Evolutionary conservation across 805 yeast species (phyloP).

Genomic region (Metschnikowia bowlesiae): DNA sequence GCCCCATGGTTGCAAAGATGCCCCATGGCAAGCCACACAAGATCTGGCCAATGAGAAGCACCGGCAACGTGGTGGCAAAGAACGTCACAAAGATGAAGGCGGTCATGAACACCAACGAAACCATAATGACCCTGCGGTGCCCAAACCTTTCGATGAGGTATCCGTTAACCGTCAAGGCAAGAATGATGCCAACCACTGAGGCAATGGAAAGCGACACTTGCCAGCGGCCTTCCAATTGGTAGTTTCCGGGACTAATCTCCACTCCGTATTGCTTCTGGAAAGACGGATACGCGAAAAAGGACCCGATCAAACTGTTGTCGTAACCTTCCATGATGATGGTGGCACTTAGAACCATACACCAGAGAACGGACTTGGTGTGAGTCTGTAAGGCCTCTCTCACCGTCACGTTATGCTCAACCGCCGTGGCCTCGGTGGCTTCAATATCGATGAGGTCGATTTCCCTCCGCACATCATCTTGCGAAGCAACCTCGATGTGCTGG

Average conservation of each 20-base stretch:
- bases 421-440: conserved; percentile 19
- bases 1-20: conserved; percentile 47
- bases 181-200: conserved; percentile 25
- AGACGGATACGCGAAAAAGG: conserved; percentile 11
- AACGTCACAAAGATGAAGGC: conserved; percentile 46
- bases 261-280: conserved; percentile 7
- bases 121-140: conserved; percentile 33
- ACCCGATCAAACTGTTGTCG: conserved; percentile 10
- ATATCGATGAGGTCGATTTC: conserved; percentile 4
- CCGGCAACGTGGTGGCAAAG: conserved; percentile 39
- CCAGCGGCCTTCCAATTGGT: conserved; percentile 9
- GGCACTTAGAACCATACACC: conserved; percentile 9
- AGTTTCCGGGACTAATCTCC: conserved; percentile 1
- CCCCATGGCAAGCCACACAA: conserved; percentile 53
- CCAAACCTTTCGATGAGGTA: conserved; percentile 41
- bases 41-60: conserved; percentile 40
- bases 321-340: conserved; percentile 13
- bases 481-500: conserved; percentile 3
- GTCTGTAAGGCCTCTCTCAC: conserved; percentile 10
- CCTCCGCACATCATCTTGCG: background rate
- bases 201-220: conserved; percentile 23
- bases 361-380: conserved; percentile 11
- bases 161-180: conserved; percentile 44
- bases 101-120: conserved; percentile 22
- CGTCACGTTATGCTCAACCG: conserved; percentile 19